Conservation (phyloP, 805 yeast species). For the Komagataella pseudopastoris region DNA sequence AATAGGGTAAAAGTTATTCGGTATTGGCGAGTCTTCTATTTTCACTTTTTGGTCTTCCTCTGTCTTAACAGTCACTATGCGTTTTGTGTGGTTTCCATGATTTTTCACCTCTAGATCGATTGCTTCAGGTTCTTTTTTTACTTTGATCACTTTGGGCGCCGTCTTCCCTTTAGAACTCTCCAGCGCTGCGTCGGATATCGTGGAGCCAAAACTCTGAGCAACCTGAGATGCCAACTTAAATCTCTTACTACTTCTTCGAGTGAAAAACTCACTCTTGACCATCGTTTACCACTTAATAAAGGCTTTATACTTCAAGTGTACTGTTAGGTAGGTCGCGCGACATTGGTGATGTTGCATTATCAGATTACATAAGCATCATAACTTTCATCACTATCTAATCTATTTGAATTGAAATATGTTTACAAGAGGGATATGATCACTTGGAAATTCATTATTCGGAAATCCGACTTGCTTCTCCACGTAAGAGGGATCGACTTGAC, state of each 20-base stretch:
- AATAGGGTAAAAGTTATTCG: conserved; percentile 38
- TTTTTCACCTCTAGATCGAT: neutral
- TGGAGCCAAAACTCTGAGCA: neutral
- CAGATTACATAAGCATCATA: neutral
- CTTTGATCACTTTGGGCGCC: neutral
- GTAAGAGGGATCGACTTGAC: conserved; percentile 29
- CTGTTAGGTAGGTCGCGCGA: neutral
- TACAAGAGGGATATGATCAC: conserved; percentile 34
- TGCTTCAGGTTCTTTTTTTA: conserved; percentile 5
- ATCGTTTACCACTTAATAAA: neutral
- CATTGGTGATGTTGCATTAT: neutral
- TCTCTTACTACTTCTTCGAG: neutral
- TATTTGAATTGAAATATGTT: conserved; percentile 14
- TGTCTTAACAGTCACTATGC: neutral
- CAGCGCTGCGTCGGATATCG: neutral
- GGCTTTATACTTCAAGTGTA: neutral
- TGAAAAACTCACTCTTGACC: neutral
- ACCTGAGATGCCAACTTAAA: neutral
- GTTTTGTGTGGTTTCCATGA: neutral
- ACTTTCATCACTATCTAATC: neutral
- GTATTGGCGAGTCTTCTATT: conserved; percentile 7
- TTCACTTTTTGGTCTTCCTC: neutral
- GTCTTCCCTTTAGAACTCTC: neutral
- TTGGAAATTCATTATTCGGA: conserved; percentile 47
- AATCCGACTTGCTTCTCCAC: conserved; percentile 21